These are phyloP conservation scores for Coprinellus micaceus DNA, from an alignment of 768 basidiomycete genomes.

Conservation along the genomic window DNA sequence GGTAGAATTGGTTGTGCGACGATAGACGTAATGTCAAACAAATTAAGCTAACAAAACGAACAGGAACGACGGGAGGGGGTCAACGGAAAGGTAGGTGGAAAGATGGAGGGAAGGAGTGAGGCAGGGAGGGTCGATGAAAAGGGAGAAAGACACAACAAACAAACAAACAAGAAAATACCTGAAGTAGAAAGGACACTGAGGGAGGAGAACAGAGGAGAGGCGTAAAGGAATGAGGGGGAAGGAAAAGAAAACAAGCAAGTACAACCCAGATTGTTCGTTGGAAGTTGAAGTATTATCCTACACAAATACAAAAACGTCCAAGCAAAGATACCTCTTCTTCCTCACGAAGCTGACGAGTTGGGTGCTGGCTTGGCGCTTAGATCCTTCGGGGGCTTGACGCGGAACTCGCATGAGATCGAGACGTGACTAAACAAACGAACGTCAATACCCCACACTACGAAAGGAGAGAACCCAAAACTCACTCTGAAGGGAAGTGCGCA, in stretches of 20 bases:
- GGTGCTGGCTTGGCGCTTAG: slow-evolving; percentile 24
- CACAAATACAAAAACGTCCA: slow-evolving; percentile 10
- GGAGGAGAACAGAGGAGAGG: slow-evolving; percentile 1
- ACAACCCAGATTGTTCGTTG: slow-evolving; percentile 9
- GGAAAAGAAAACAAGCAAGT: slow-evolving; percentile 14
- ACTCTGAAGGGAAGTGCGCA: slow-evolving; percentile 96
- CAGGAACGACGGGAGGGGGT: neutral
- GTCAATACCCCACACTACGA: neutral
- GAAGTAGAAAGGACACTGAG: no score
- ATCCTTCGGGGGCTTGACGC: slow-evolving; percentile 69
- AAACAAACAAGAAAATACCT: no score
- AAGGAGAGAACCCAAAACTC: slow-evolving; percentile 32
- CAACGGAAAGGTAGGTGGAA: slow-evolving; percentile 5
- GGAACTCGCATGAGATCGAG: slow-evolving; percentile 69
- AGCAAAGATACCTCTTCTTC: slow-evolving; percentile 5
- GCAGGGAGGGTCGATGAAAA: slow-evolving; percentile 2
- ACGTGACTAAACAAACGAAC: slow-evolving; percentile 53
- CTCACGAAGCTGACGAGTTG: slow-evolving; percentile 2
- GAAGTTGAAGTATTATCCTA: slow-evolving; percentile 11
- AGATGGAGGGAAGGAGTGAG: slow-evolving; percentile 1
- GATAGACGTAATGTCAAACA: neutral
- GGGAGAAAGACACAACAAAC: neutral
- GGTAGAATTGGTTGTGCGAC: neutral
- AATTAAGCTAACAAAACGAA: neutral
- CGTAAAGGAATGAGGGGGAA: no score